Evolutionary conservation across 371 early-diverging fungal genomes (phyloP).

Genomic region (Apophysomyces elegans): DNA sequence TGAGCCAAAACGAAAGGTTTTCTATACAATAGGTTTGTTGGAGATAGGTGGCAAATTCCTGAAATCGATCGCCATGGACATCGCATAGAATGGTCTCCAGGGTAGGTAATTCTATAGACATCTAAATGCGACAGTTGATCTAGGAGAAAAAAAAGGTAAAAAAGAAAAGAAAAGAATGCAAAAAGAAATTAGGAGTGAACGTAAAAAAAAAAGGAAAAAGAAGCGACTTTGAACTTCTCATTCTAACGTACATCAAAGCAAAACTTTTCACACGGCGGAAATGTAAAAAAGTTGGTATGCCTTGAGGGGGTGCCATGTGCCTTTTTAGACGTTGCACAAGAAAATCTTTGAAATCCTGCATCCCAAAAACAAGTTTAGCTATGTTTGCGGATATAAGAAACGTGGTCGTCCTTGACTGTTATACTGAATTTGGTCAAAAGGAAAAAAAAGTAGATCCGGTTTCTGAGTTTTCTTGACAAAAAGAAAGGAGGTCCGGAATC

Average conservation of each 20-base stretch:
- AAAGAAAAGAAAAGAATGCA: not conserved
- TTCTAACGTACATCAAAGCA: too few relatives aligned
- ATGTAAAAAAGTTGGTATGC: too few relatives aligned
- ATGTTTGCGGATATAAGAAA: constrained; percentile 4
- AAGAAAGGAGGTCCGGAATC: not conserved
- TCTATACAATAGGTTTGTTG: constrained; percentile 41
- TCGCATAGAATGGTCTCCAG: constrained; percentile 40
- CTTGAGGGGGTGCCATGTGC: constrained; percentile 4
- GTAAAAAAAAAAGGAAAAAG: not conserved
- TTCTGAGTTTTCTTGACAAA: constrained; percentile 8
- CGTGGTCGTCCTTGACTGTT: constrained; percentile 1
- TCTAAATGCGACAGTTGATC: not conserved
- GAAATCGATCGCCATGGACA: constrained; percentile 25
- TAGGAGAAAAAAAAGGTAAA: not conserved
- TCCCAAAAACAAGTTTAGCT: constrained; percentile 3
- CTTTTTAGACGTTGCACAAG: constrained; percentile 2
- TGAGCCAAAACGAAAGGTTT: constrained; percentile 42
- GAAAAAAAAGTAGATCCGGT: not conserved
- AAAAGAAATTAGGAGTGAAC: not conserved
- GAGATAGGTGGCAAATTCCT: constrained; percentile 43
- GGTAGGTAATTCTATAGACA: constrained; percentile 33
- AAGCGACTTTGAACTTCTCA: not conserved
- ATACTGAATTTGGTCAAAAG: constrained; percentile 3
- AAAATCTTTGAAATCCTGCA: not conserved
- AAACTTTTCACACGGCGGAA: too few relatives aligned